These are phyloP conservation scores for Lotmaria passim DNA, from an alignment of 208 protist species.

Conservation along the genomic window DNA sequence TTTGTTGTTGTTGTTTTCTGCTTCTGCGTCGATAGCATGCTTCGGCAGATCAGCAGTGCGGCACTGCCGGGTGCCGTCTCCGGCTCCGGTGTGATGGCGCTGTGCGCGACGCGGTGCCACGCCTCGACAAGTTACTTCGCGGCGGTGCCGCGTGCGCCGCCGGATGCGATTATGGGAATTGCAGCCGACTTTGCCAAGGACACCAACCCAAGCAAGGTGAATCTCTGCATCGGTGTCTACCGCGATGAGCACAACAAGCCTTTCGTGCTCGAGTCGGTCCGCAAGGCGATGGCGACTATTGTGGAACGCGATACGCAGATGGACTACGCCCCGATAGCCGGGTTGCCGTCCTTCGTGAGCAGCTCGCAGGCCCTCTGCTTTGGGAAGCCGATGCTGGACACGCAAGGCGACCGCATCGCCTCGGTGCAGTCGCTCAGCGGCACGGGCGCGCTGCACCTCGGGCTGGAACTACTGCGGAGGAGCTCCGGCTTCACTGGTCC, in stretches of 20 bases:
- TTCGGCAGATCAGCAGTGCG: conserved; percentile 10
- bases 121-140: conserved; percentile 47
- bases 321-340: conserved; percentile 97
- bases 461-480: conserved; percentile 56
- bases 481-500: conserved; percentile 24
- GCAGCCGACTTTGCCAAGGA: conserved; percentile 74
- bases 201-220: conserved; percentile 90
- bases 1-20: background rate
- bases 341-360: conserved; percentile 81
- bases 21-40: conserved; percentile 16
- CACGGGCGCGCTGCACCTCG: conserved; percentile 80
- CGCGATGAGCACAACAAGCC: conserved; percentile 92
- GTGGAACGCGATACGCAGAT: conserved; percentile 50
- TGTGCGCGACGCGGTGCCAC: conserved; percentile 1
- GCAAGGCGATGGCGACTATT: conserved; percentile 55
- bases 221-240: conserved; percentile 98
- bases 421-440: conserved; percentile 83
- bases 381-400: conserved; percentile 59
- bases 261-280: conserved; percentile 91
- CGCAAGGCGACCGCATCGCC: conserved; percentile 58
- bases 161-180: conserved; percentile 82
- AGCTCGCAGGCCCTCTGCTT: conserved; percentile 86
- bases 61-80: background rate
- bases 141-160: conserved; percentile 47
- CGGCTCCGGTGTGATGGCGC: background rate